phyloP scores from a whole-genome alignment of 129 eudicot species.

The Cynara cardunculus region DNA sequence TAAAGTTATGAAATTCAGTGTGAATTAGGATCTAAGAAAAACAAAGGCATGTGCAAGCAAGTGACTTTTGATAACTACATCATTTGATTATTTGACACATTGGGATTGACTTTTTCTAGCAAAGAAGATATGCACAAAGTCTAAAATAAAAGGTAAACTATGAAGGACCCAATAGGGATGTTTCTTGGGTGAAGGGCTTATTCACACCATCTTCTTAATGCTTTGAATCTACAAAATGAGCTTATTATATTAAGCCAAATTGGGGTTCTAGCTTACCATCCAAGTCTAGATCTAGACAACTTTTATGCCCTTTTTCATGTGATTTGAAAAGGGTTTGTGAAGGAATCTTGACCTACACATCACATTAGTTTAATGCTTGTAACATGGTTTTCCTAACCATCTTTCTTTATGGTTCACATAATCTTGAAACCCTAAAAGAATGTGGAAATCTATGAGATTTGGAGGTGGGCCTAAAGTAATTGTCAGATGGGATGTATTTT shows the following conservation, averaged over 20 bases:
- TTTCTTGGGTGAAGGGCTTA: constrained; percentile 35
- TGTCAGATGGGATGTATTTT: no score
- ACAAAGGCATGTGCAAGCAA: constrained; percentile 39
- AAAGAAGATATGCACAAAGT: constrained; percentile 34
- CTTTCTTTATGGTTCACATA: constrained; percentile 35
- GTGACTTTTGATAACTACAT: constrained; percentile 29
- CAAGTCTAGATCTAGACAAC: constrained; percentile 41
- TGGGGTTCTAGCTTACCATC: constrained; percentile 27
- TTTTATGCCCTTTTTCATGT: constrained; percentile 34
- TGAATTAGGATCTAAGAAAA: constrained; percentile 32
- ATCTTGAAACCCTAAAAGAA: constrained; percentile 20
- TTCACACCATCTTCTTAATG: constrained; percentile 31
- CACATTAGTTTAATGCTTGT: constrained; percentile 31
- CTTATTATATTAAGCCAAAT: neutral
- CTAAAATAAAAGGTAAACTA: constrained; percentile 15
- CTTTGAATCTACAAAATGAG: constrained; percentile 15
- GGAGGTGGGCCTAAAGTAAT: no score
- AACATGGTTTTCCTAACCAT: constrained; percentile 31
- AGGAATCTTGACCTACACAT: constrained; percentile 41
- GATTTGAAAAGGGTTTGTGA: constrained; percentile 32
- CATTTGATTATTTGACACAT: constrained; percentile 21
- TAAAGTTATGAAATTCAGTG: neutral
- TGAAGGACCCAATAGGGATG: constrained; percentile 43
- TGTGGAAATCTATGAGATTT: neutral
- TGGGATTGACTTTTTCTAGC: constrained; percentile 29